phyloP scores from a whole-genome alignment of 805 yeast species.

The Hanseniaspora meyeri region DNA sequence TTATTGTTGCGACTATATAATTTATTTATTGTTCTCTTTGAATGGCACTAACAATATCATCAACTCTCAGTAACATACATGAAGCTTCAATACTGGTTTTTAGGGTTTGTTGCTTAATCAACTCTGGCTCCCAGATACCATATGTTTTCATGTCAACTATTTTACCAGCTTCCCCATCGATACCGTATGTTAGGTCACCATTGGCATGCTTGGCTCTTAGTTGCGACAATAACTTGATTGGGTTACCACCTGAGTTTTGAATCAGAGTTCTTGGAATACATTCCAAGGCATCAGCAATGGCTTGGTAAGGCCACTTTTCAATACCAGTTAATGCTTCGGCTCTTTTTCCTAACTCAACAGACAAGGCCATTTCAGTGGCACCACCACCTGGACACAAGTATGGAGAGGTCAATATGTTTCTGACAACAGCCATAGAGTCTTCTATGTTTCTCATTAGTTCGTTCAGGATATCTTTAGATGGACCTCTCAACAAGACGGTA shows the following conservation, averaged over 20 bases:
- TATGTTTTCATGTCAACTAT: conserved; percentile 89
- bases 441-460: conserved; percentile 95
- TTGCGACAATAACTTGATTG: conserved; percentile 78
- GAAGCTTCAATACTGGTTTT: conserved; percentile 98
- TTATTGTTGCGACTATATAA: background rate
- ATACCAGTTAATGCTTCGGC: conserved; percentile 90
- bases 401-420: conserved; percentile 91
- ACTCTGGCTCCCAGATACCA: conserved; percentile 99
- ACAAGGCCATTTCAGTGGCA: conserved; percentile 97
- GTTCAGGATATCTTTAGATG: conserved; percentile 89
- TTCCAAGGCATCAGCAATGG: conserved; percentile 97
- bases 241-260: conserved; percentile 96
- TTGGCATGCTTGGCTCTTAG: conserved; percentile 93
- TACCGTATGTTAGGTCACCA: conserved; percentile 75
- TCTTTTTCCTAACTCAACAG: conserved; percentile 74
- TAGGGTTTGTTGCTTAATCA: conserved; percentile 87
- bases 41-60: conserved; percentile 94
- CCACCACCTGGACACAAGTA: conserved; percentile 97
- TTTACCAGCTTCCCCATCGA: conserved; percentile 90
- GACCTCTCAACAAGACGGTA: conserved; percentile 85
- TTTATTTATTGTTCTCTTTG: conserved; percentile 37
- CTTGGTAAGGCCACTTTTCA: conserved; percentile 97
- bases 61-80: conserved; percentile 84
- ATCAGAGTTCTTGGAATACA: conserved; percentile 94
- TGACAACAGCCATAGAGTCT: conserved; percentile 96